Evolutionary conservation across 371 early-diverging fungal genomes (phyloP), one percentile per base, ranked within the genome.

Genomic region (Circinella minor): DNA sequence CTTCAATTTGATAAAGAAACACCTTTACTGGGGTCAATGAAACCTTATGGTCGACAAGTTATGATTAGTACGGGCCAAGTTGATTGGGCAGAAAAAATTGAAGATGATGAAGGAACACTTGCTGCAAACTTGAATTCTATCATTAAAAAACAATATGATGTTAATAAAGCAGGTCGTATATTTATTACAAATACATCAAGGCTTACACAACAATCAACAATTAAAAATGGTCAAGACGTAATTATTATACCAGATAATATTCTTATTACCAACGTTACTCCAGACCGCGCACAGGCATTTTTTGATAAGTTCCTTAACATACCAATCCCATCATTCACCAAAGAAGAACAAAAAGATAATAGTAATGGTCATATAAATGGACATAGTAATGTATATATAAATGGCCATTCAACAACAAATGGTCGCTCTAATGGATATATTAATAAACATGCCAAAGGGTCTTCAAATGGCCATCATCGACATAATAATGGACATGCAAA

Each of bases 31-130:
- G 84, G 88, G n/a, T 82, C 92, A 18, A 87, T 90, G 76, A 90
- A 89, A 57, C 91, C 93, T 10, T 93, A 93, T 74, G 79, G 81
- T 17, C 88, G 90, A 11, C 93, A 93, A 73, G 77, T 92, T 61
- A 75, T 92, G 76, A 87, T 92, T 67, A 77, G 86, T 61, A 91
- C 88, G 0, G 93, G 92, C 6, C 74, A 79, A 51, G 80, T 84
- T 0, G 86, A 86, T 47, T 93, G 94, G 93, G 72, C 81, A 0
- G 80, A 82, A 36, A 72, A 81, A 18, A 84, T 93, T 37, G 90
- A 91, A 43, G 87, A 88, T 5, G 86, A 84, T 37, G 74, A 78
- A 47, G 85, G 80, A 3, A 80, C 86, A 1, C 68, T 88, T 4
- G 85, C 85, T 11, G 85, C 85, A 15, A 72, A 75, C 4, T 66